Percentiles rank a stretch among this genome's conserved stretches.
phyloP scores from a whole-genome alignment of 208 protist genomes.

The Wallacemonas sp. region DNA sequence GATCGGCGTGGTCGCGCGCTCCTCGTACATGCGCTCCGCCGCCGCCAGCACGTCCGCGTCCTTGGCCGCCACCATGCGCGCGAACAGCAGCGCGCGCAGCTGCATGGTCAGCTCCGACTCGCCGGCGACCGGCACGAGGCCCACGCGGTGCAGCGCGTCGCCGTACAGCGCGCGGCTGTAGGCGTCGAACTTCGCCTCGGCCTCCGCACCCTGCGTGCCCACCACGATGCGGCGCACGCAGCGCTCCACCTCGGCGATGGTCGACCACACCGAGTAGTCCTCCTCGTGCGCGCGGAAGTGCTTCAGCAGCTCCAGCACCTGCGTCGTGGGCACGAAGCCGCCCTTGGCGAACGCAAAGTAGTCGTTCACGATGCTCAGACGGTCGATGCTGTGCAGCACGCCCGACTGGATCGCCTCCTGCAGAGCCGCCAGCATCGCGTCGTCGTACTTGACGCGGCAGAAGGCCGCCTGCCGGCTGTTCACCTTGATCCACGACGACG shows the following conservation, averaged over 20 bases:
- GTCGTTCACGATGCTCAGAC: conserved; percentile 70
- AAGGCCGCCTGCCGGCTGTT: conserved; percentile 70
- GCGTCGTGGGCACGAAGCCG: conserved; percentile 46
- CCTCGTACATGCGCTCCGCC: conserved; percentile 43
- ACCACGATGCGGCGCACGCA: conserved; percentile 46
- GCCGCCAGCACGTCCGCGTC: conserved; percentile 31
- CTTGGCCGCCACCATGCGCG: conserved; percentile 41
- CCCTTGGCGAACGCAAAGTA: conserved; percentile 73
- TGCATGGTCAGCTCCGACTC: conserved; percentile 45
- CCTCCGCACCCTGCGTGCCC: conserved; percentile 30
- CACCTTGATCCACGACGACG: conserved; percentile 60
- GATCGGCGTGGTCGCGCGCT: conserved; percentile 47
- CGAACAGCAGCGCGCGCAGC: conserved; percentile 48
- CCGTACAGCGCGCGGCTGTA: conserved; percentile 63
- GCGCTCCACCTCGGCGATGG: conserved; percentile 46
- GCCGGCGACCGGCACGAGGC: conserved; percentile 19
- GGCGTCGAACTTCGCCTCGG: conserved; percentile 35
- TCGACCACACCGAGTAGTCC: conserved; percentile 40
- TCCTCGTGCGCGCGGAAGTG: conserved; percentile 27
- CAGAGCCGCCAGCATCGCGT: conserved; percentile 42
- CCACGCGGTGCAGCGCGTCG: conserved; percentile 35
- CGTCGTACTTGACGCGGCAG: conserved; percentile 73
- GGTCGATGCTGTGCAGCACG: conserved; percentile 56
- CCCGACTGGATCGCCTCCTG: conserved; percentile 39
- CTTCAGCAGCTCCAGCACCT: conserved; percentile 44